phyloP scores from a whole-genome alignment of 2,329 filamentous ascomycete species.

The Monascus ruber region DNA sequence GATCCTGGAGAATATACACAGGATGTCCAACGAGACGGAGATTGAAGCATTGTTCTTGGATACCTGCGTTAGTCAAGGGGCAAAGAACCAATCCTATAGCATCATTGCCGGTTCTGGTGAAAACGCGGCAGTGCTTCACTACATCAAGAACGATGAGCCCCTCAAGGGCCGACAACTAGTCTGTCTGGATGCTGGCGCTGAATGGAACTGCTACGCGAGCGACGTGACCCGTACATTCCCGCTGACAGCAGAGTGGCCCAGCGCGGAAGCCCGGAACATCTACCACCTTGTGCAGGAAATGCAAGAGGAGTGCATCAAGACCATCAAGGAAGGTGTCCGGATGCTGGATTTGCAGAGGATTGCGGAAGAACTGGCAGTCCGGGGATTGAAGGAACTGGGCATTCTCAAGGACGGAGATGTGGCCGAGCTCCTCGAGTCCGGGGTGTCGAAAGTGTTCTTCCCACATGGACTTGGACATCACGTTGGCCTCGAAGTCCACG shows the following conservation, averaged over 20 bases:
- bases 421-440: constrained; percentile 33
- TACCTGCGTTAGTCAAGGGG: constrained; percentile 61
- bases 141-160: constrained; percentile 65
- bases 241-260: constrained; percentile 52
- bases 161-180: constrained; percentile 64
- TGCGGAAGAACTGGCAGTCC: constrained; percentile 72
- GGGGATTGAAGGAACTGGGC: constrained; percentile 63
- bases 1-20: constrained; percentile 49
- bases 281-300: constrained; percentile 79
- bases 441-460: constrained; percentile 29
- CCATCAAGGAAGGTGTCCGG: constrained; percentile 59
- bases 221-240: constrained; percentile 80
- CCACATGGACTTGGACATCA: constrained; percentile 48
- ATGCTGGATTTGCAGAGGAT: constrained; percentile 76
- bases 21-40: constrained; percentile 66
- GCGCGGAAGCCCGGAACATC: constrained; percentile 57
- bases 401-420: constrained; percentile 56
- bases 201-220: constrained; percentile 62
- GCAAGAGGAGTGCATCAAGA: constrained; percentile 66
- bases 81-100: constrained; percentile 75
- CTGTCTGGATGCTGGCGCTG: constrained; percentile 72
- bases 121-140: constrained; percentile 77
- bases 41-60: constrained; percentile 72
- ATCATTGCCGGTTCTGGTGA: constrained; percentile 73
- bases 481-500: constrained; percentile 37